Evolutionary conservation across 2,329 filamentous ascomycete species (phyloP), one percentile per base, ranked within the genome.

Genomic region (Penicillium aurantiogriseum): DNA sequence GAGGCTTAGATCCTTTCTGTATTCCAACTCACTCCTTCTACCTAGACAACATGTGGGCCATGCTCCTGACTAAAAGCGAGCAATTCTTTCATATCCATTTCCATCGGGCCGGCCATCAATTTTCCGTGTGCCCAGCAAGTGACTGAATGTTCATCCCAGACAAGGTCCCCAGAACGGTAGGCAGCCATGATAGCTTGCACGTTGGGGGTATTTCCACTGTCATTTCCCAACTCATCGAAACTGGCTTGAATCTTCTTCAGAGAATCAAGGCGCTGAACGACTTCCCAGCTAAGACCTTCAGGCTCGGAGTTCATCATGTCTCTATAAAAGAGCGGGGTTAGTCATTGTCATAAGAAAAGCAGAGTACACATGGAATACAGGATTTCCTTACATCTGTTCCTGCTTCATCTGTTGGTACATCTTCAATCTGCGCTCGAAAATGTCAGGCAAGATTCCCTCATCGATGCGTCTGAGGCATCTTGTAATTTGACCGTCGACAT

Each of bases 301-400:
- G 50, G 40, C 40, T 53, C 50, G 11, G 50, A 40, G 2, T 27
- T 52, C 21, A 52, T 52, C 50, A 52, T 52, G 1, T 52, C 50
- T 13, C 50, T 52, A 17, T n/a, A 44, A 25, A 15, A 29, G 31
- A 25, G 19, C 5, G 10, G 5, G 5, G 23, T 35, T 25, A 52
- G 39, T n/a, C 29, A 19, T 21, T 52, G 10, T 5, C 11, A 23
- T 27, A 5, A 43, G 10, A 29, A 36, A 43, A 17, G 3, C 11
- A 31, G 9, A 35, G 47, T 19, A 25, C 29, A 31, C 11, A 31
- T 17, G 17, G 8, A n/a, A 43, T 23, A 7, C 1, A 13, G n/a
- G 15, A 17, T 17, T 21, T 52, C 6, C 50, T 36, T 27, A 52
- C 50, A 6, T 51, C 11, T 15, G 29, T 15, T 15, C 4, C 10